Conservation (phyloP, 2,329 filamentous ascomycete species). For the Ascochyta koolunga region DNA sequence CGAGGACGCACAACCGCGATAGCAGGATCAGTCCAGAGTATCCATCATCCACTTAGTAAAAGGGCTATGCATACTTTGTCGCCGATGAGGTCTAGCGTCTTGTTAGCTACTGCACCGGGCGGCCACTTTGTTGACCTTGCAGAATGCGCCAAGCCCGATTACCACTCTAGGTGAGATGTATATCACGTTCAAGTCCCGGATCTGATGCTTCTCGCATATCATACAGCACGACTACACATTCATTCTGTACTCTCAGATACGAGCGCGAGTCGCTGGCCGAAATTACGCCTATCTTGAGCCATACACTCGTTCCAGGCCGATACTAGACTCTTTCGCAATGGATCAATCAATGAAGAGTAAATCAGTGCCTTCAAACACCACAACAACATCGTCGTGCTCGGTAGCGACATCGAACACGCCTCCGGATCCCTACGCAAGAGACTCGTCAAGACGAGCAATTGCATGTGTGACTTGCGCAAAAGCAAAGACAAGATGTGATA, state of each 20-base stretch:
- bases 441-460: conserved; percentile 44
- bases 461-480: conserved; percentile 49
- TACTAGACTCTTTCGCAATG: conserved; percentile 19
- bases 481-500: conserved; percentile 49
- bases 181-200: conserved; percentile 34
- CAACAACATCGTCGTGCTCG: conserved; percentile 18
- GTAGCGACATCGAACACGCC: not conserved
- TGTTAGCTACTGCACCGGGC: conserved; percentile 35
- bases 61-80: conserved; percentile 24
- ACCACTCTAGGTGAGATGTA: conserved; percentile 24
- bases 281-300: not conserved
- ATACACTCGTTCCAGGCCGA: not conserved
- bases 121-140: conserved; percentile 27
- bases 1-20: conserved; percentile 13
- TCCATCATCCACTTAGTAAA: conserved; percentile 11
- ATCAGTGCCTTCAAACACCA: conserved; percentile 16
- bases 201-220: conserved; percentile 14
- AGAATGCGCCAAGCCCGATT: conserved; percentile 28
- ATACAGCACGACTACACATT: conserved; percentile 11
- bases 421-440: conserved; percentile 38
- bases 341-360: conserved; percentile 23
- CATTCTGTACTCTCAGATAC: not conserved
- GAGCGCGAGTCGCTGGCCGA: not conserved
- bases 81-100: conserved; percentile 25
- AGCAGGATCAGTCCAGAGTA: conserved; percentile 24